Evolutionary conservation across 495 filamentous ascomycete genomes (phyloP), one percentile per base, ranked within the genome.

Genomic region (Hypoxylon fragiforme): DNA sequence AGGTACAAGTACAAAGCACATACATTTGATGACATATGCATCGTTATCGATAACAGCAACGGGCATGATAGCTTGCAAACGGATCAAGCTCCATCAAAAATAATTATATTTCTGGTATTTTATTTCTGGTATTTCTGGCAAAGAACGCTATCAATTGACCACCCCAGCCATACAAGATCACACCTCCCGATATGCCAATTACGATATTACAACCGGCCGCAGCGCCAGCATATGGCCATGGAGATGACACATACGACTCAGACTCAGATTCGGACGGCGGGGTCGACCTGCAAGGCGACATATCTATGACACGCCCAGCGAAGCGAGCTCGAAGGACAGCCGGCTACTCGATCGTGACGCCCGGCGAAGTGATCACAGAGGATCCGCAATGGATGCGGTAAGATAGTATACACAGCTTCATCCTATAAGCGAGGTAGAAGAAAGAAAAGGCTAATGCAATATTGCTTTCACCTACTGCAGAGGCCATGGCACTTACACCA

Each of bases 371-470:
- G 36, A 87, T 98, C 35, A 97, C 94, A 16, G 77, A 82, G 60
- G 91, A 96, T 71, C 86, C 91, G 5, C 92, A 97, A 77, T 97
- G 91, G 91, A 98, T 98, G 90, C 83, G 90, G 83, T 89, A 71
- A 44, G 77, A 71, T 2, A 53, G 30, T 7, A 36, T n/a, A 1
- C n/a, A 4, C 41, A 11, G 21, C 15, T 8, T 16, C 12, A 6
- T 20, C n/a, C 11, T 32, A 42, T 22, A 32, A 3, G 6, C 3
- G 15, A 13, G 37, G 8, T 7, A 14, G 24, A 31, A 34, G 11
- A 13, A 26, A 34, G 12, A 16, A 26, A 14, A 24, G 24, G n/a
- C 57, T 63, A 51, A 60, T 30, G 5, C 12, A 13, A 43, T 19
- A 1, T 3, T 7, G 14, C 11, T 4, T 24, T 7, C 14, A 13